phyloP scores from a whole-genome alignment of 306 rosid species.

The Begonia peltatifolia region DNA sequence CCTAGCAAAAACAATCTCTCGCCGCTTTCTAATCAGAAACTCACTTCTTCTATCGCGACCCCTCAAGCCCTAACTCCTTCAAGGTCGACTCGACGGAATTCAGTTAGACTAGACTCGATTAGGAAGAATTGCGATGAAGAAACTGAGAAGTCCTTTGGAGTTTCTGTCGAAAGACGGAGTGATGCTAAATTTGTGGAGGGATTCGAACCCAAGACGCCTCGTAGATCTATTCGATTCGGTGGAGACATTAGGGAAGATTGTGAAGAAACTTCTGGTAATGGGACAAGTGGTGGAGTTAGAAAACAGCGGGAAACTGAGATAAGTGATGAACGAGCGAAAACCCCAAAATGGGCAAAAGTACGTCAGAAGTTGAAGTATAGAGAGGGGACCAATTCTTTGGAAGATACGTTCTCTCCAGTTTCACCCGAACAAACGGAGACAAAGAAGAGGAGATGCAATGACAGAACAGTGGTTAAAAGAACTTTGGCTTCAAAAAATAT shows the following conservation, averaged over 20 bases:
- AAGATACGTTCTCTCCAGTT: slow-evolving; percentile 21
- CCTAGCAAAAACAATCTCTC: slow-evolving; percentile 22
- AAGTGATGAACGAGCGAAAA: slow-evolving; percentile 1
- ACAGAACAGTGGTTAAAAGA: slow-evolving; percentile 27
- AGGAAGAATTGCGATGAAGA: slow-evolving; percentile 1
- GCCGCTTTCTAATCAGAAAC: slow-evolving; percentile 11
- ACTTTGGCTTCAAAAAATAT: slow-evolving; percentile 20
- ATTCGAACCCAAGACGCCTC: background rate
- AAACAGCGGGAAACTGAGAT: slow-evolving; percentile 3
- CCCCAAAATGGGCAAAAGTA: slow-evolving; percentile 4
- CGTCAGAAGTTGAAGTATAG: slow-evolving; percentile 4
- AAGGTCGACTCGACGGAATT: slow-evolving; percentile 40
- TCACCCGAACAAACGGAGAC: slow-evolving; percentile 42
- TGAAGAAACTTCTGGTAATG: slow-evolving; percentile 5
- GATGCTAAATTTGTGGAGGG: background rate
- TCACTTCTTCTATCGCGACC: slow-evolving; percentile 24
- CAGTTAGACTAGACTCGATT: slow-evolving; percentile 12
- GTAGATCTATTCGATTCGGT: slow-evolving; percentile 2
- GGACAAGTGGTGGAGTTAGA: background rate
- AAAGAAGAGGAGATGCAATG: slow-evolving; percentile 33
- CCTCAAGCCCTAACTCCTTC: slow-evolving; percentile 33
- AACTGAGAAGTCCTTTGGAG: background rate
- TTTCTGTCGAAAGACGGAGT: background rate
- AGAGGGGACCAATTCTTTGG: slow-evolving; percentile 10
- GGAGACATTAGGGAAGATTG: background rate